These are phyloP conservation scores for Penicillium dipodomyicola DNA, from an alignment of 495 filamentous ascomycete species.

Conservation along the genomic window DNA sequence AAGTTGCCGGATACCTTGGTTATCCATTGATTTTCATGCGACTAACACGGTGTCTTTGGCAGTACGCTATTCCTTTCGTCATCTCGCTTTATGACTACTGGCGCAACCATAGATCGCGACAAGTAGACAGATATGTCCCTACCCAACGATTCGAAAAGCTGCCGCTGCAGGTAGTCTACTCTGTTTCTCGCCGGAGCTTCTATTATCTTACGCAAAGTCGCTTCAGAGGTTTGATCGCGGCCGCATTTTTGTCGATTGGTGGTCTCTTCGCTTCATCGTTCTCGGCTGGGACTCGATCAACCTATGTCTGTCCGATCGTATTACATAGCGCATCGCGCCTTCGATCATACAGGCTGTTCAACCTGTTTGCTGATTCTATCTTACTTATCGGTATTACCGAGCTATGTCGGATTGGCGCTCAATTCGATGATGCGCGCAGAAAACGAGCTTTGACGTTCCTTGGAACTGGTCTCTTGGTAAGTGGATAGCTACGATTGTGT, in stretches of 20 bases:
- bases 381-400: slow-evolving; percentile 37
- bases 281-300: slow-evolving; percentile 35
- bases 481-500: slow-evolving; percentile 5
- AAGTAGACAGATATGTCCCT: slow-evolving; percentile 23
- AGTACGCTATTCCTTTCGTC: slow-evolving; percentile 44
- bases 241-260: slow-evolving; percentile 32
- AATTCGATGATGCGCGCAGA: slow-evolving; percentile 25
- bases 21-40: background rate
- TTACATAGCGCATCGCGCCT: slow-evolving; percentile 26
- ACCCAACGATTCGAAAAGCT: slow-evolving; percentile 22
- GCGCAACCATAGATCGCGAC: slow-evolving; percentile 33
- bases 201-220: slow-evolving; percentile 31
- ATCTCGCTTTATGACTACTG: slow-evolving; percentile 46
- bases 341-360: slow-evolving; percentile 27
- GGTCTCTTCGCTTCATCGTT: slow-evolving; percentile 31
- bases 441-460: slow-evolving; percentile 32
- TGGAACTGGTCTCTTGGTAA: slow-evolving; percentile 40
- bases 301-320: slow-evolving; percentile 46
- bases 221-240: slow-evolving; percentile 35
- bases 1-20: slow-evolving; percentile 17
- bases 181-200: slow-evolving; percentile 24
- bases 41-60: slow-evolving; percentile 8
- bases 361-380: slow-evolving; percentile 34
- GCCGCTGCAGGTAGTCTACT: slow-evolving; percentile 20
- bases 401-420: slow-evolving; percentile 22